A percentile compares a stretch with the other conserved stretches of the same genome.
These are phyloP conservation scores for Primulina eburnea DNA, from an alignment of 257 asterid species.

Conservation along the genomic window DNA sequence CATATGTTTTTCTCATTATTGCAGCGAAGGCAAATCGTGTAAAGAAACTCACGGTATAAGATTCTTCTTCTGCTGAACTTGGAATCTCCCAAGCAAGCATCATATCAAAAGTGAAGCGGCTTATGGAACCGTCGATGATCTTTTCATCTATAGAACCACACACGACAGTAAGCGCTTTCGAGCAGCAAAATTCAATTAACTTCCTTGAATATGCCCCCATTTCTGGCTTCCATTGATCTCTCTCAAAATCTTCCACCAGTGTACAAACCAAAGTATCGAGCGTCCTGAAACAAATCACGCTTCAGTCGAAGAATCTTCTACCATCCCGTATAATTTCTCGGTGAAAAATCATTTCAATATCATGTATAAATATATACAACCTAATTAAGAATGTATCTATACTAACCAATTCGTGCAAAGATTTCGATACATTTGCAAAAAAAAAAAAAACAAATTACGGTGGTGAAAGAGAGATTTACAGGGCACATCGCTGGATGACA, in stretches of 20 bases:
- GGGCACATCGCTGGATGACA: constrained; percentile 56
- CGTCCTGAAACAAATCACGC: constrained; percentile 39
- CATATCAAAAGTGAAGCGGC: constrained; percentile 84
- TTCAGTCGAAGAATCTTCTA: too few species aligned
- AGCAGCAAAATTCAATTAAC: constrained; percentile 64
- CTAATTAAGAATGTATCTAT: background rate
- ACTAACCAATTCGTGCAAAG: background rate
- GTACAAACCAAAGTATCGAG: constrained; percentile 42
- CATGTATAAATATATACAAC: background rate
- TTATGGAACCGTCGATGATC: constrained; percentile 55
- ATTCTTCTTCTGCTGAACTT: constrained; percentile 46
- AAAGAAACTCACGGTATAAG: constrained; percentile 35
- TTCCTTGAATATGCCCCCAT: constrained; percentile 56
- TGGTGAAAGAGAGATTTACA: constrained; percentile 30
- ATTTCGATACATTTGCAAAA: too few species aligned
- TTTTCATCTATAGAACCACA: constrained; percentile 49
- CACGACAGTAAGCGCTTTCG: constrained; percentile 47
- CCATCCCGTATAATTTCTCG: too few species aligned
- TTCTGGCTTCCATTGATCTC: constrained; percentile 42
- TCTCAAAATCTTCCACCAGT: constrained; percentile 55
- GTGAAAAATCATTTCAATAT: background rate
- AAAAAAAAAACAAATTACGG: background rate
- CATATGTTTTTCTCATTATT: too few species aligned
- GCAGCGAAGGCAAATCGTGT: too few species aligned
- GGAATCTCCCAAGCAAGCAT: constrained; percentile 95